Evolutionary conservation across 208 protist genomes (phyloP), one percentile per base, ranked within the genome.

Genomic region (Trichomonas tenax): DNA sequence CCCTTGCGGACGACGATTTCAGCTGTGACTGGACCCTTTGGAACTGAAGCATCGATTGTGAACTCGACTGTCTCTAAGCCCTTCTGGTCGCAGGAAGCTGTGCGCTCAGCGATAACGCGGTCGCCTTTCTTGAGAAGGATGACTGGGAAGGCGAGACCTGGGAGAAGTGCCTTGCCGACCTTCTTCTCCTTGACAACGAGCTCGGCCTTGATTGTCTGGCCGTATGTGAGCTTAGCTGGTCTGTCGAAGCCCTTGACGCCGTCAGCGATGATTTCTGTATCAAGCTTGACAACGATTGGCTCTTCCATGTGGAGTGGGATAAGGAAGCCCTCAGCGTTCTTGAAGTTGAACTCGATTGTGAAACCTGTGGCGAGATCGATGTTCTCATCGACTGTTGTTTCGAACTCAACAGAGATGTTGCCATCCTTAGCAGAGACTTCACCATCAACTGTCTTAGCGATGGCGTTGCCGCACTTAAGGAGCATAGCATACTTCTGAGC

Each of bases 331-430:
- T 48, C 86, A 0, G 40, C 11, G 26, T n/a, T 38, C 14, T 93
- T 44, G 11, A 23, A 34, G 34, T 51, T 26, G 44, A 93, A 93
- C 14, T 93, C 86, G 31, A 93, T 51, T 34, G 6, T 51, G 86
- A 93, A 93, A 17, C 86, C 86, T 34, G 86, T 93, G 10, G 86
- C 86, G 26, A 93, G 26, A 38, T 93, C 86, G 17, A 93, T 23
- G 86, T 93, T 93, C 36, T 93, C 86, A 44, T 93, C 36, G 51
- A 93, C 86, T 34, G 41, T 93, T 34, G 44, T 51, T 93, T 93
- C 86, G 86, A 93, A 93, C 36, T 93, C 86, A 17, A 93, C 86
- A 38, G 17, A 34, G 11, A 93, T 4, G 11, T 34, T 93, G 44
- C 46, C 31, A 34, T 93, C 26, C 0, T 38, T 26, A 38, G n/a